Conservation (phyloP, 177 flowering plant species). For the Vitis hybrid region DNA sequence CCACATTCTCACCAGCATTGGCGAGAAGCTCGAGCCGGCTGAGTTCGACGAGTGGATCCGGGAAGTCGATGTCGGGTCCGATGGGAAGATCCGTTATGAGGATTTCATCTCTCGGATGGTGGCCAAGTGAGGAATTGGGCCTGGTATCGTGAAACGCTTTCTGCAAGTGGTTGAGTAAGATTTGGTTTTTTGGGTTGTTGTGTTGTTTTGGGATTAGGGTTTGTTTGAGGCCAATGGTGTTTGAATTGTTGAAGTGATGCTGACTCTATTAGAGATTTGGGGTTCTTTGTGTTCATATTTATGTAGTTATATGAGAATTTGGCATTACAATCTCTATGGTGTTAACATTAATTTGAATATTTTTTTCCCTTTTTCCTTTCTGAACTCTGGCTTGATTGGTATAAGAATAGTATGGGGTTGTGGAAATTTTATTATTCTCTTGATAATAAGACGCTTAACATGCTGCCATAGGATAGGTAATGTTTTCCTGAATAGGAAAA, state of each 20-base stretch:
- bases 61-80: constrained; percentile 83
- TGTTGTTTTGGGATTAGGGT: constrained; percentile 2
- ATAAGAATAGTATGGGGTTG: too few species aligned
- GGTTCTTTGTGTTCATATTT: background rate
- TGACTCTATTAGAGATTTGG: background rate
- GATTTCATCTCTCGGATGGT: constrained; percentile 87
- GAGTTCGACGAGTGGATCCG: constrained; percentile 99
- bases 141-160: background rate
- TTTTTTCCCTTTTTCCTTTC: too few species aligned
- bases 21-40: constrained; percentile 88
- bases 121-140: constrained; percentile 48
- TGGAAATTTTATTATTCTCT: too few species aligned
- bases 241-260: background rate
- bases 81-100: constrained; percentile 86
- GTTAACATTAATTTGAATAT: too few species aligned
- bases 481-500: too few species aligned
- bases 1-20: constrained; percentile 83
- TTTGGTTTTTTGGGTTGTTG: background rate
- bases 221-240: background rate
- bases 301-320: too few species aligned
- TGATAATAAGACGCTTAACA: too few species aligned
- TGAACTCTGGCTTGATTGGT: too few species aligned
- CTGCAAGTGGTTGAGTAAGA: constrained; percentile 1
- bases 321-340: too few species aligned
- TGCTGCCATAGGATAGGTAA: too few species aligned